Evolutionary conservation across 2,329 filamentous ascomycete genomes (phyloP).

Genomic region (Knufia petricola): DNA sequence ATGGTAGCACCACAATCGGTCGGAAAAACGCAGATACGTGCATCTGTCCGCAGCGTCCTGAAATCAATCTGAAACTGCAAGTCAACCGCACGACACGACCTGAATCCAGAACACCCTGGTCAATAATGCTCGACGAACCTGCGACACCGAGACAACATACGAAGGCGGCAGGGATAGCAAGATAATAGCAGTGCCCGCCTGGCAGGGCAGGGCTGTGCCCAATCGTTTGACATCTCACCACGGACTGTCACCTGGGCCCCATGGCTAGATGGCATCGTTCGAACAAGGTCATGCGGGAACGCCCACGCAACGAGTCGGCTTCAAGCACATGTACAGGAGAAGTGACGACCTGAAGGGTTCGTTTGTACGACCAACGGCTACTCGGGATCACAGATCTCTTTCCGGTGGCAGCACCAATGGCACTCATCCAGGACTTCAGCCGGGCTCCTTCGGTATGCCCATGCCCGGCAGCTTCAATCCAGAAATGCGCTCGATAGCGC

Average conservation of each 20-base stretch:
- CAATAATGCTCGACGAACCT: constrained; percentile 2
- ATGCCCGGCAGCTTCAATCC: constrained; percentile 81
- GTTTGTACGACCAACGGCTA: constrained; percentile 17
- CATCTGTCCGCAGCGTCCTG: neutral
- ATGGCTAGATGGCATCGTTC: constrained; percentile 24
- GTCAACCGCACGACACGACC: neutral
- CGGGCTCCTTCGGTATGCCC: constrained; percentile 44
- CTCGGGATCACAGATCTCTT: constrained; percentile 47
- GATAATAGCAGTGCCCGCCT: neutral
- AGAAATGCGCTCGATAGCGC: constrained; percentile 62
- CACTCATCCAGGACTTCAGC: constrained; percentile 55
- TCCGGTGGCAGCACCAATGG: constrained; percentile 54
- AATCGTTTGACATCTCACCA: neutral
- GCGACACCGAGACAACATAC: neutral
- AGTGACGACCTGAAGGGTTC: constrained; percentile 33
- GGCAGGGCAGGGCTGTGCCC: neutral
- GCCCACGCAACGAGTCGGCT: constrained; percentile 24
- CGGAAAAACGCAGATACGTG: neutral
- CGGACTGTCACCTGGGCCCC: constrained; percentile 8
- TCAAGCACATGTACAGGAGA: constrained; percentile 20
- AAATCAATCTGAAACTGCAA: no score
- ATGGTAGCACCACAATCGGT: neutral
- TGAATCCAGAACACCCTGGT: neutral
- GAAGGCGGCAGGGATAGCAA: neutral
- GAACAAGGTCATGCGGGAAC: constrained; percentile 26